phyloP scores from a whole-genome alignment of 108 stramenopile genomes.

The Nitzschia sp. region DNA sequence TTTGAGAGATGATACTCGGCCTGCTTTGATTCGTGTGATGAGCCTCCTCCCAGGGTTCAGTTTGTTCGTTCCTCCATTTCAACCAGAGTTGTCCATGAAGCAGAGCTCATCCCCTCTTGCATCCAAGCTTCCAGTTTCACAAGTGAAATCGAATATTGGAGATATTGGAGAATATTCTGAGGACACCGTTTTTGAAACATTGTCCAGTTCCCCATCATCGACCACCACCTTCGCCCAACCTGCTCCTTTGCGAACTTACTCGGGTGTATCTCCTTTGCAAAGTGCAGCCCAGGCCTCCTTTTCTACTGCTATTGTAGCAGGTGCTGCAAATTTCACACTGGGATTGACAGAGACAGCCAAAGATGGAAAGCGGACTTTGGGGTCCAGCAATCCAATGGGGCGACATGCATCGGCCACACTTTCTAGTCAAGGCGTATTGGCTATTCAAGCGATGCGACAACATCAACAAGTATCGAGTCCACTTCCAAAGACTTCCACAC shows the following conservation, averaged over 20 bases:
- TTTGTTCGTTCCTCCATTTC: conserved; percentile 33
- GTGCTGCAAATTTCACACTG: conserved; percentile 12
- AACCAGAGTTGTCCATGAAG: conserved; percentile 4
- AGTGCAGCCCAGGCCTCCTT: conserved; percentile 17
- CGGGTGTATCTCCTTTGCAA: background rate
- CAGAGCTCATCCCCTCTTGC: background rate
- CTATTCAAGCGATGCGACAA: too few species aligned
- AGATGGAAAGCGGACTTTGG: background rate
- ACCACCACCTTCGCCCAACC: background rate
- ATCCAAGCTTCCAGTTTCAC: background rate
- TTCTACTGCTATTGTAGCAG: conserved; percentile 13
- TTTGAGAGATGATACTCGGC: conserved; percentile 38
- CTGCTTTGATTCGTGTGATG: conserved; percentile 37
- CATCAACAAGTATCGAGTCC: background rate
- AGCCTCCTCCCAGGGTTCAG: conserved; percentile 32
- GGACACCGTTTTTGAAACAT: conserved; percentile 24
- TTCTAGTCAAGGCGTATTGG: background rate
- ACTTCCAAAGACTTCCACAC: background rate
- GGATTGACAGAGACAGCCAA: background rate
- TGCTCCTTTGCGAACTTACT: too few species aligned
- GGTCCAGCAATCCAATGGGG: too few species aligned
- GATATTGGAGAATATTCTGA: conserved; percentile 20
- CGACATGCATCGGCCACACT: background rate
- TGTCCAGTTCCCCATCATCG: background rate
- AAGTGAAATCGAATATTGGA: background rate